Evolutionary conservation across 805 yeast species (phyloP), one percentile per base, ranked within the genome.

Genomic region (Priceomyces fermenticarens): DNA sequence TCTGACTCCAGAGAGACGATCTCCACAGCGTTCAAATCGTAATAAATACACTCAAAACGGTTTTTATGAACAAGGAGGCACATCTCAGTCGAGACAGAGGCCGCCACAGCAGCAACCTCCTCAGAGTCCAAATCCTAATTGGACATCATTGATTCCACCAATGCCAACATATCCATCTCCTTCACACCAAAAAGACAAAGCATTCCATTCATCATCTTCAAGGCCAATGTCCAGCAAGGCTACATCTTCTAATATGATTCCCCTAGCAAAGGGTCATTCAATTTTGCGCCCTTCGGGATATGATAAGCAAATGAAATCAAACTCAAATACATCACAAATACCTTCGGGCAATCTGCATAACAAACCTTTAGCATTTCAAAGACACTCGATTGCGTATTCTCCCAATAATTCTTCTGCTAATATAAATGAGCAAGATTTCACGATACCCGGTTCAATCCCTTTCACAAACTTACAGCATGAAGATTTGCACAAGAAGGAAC

Each of bases 121-220:
- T 6, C 38, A 35, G 38, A 35, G 38, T 35, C 38, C 38, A 7
- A 37, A 29, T 23, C 42, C 55, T 8, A 51, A 57, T 41, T 62
- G 67, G 67, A 57, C 63, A 10, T 38, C 62, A 10, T 49, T 63
- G 30, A 64, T 64, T 14, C 69, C 70, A n/a, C 70, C 69, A 10
- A 44, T 61, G 51, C 63, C 62, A 10, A 27, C 53, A 10, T 48
- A 44, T 31, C 55, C 59, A 10, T 41, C 45, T 23, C 41, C 49
- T 3, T 41, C 51, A n/a, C 41, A 48, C 23, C 39, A 41, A 23
- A 43, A 43, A 11, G 46, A 49, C 4, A 28, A 16, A 6, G 20
- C 26, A 16, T n/a, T 12, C n/a, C 27, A 13, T 10, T 13, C 34
- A 12, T 32, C 20, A 13, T 32, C 34, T 10, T 12, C 34, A 3